These are phyloP conservation scores for Fusarium napiforme DNA, from an alignment of 2,329 filamentous ascomycete species.

Conservation along the genomic window DNA sequence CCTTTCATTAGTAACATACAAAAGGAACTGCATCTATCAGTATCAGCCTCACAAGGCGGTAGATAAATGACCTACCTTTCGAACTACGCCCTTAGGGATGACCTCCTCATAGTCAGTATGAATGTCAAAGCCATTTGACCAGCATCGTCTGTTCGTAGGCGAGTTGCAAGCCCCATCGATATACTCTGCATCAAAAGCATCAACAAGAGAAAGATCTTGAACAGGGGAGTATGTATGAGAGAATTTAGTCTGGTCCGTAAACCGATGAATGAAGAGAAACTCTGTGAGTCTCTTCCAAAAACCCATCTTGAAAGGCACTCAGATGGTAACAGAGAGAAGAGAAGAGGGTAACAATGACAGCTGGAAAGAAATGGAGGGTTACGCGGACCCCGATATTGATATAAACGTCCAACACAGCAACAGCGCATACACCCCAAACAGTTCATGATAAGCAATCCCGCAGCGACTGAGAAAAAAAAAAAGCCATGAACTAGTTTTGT, in stretches of 20 bases:
- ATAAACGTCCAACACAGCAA: background rate
- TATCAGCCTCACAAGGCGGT: rapidly evolving
- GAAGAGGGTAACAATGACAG: background rate
- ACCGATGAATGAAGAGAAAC: background rate
- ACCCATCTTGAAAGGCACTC: background rate
- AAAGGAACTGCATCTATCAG: background rate
- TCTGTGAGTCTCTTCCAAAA: slow-evolving; percentile 6
- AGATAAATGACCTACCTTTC: background rate
- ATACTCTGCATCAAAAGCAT: background rate
- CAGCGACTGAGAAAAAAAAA: background rate
- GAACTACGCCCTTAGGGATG: background rate
- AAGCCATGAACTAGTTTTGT: background rate
- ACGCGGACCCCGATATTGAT: background rate
- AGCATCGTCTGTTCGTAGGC: background rate
- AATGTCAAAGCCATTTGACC: background rate
- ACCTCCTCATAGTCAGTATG: background rate
- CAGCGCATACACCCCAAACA: background rate
- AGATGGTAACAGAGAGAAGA: background rate
- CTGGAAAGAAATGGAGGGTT: background rate
- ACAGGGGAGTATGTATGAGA: background rate
- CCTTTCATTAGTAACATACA: background rate
- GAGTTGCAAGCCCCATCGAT: background rate
- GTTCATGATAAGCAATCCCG: background rate
- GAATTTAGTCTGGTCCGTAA: background rate
- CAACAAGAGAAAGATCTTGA: background rate